Evolutionary conservation across 768 basidiomycete genomes (phyloP), one percentile per base, ranked within the genome.

Genomic region (Cubamyces sp.): DNA sequence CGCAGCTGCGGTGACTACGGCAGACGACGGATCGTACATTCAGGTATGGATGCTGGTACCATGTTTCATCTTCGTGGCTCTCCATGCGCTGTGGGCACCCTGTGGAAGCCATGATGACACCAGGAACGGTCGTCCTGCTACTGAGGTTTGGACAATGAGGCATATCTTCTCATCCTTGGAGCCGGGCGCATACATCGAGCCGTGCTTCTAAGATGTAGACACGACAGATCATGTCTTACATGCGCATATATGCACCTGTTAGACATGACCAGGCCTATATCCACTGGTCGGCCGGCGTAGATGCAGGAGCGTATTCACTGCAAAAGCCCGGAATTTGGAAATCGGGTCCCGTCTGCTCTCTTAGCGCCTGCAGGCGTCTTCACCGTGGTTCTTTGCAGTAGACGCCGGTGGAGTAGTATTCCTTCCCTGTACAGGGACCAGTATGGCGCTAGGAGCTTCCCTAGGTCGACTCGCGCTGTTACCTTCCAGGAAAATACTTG

Each of bases 1-100:
- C 12, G 79, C 76, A 0, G 71, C 79, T 5, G 67, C 73, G 3
- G 66, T 79, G 53, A 50, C 60, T 19, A 59, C 61, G n/a, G 73
- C 78, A 4, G 67, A 62, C 1, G 78, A 80, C 59, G 72, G 73
- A 37, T 73, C 78, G 2, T 80, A 75, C 62, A 74, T 79, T 18
- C 79, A 80, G 68, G 78, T 76, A 46, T n/a, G 69, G 9, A 39
- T n/a, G 11, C n/a, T 40, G 34, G 37, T 3, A 30, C 15, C 23
- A 37, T 51, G 28, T 16, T 30, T 26, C 18, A 34, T 34, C 16
- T 4, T 51, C 30, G 18, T 9, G 30, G 30, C n/a, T 11, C 6
- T 34, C 18, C 25, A 12, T 37, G 49, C 14, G 11, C 18, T 51
- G 30, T 7, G 18, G 5, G 16, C 18, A 12, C 23, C 45, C 21